phyloP scores from a whole-genome alignment of 2,329 filamentous ascomycete genomes.

The Penicillium sp. region DNA sequence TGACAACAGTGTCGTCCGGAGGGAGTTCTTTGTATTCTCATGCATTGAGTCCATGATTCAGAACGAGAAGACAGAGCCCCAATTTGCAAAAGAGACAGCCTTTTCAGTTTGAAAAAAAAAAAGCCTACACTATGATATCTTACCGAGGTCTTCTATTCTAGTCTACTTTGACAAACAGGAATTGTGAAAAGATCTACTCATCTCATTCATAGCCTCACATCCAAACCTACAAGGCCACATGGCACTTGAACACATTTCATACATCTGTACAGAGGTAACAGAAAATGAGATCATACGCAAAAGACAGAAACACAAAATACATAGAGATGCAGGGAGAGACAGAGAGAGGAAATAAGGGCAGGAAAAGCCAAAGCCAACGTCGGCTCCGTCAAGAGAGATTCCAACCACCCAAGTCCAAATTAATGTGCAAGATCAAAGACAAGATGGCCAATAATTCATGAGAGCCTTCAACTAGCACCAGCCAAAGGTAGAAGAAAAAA shows the following conservation, averaged over 20 bases:
- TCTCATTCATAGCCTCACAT: slow-evolving; percentile 19
- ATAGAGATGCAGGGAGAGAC: slow-evolving; percentile 2
- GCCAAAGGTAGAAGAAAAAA: slow-evolving; percentile 12
- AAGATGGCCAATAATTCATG: slow-evolving; percentile 20
- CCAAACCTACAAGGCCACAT: slow-evolving; percentile 7
- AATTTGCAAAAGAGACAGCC: too few relatives aligned
- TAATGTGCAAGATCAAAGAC: slow-evolving; percentile 17
- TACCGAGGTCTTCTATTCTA: too few relatives aligned
- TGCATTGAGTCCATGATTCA: too few relatives aligned
- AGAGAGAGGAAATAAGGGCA: slow-evolving; percentile 10
- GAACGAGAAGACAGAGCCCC: too few relatives aligned
- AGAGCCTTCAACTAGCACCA: slow-evolving; percentile 14
- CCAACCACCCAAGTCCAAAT: slow-evolving; percentile 22
- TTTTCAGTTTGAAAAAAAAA: too few relatives aligned
- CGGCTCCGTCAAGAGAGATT: slow-evolving; percentile 16
- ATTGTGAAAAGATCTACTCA: slow-evolving; percentile 14
- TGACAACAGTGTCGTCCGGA: too few relatives aligned
- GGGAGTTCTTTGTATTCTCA: too few relatives aligned
- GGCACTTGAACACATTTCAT: slow-evolving; percentile 8
- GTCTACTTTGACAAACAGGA: background rate
- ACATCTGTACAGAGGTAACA: slow-evolving; percentile 21
- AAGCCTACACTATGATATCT: too few relatives aligned
- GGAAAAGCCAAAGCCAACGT: slow-evolving; percentile 12
- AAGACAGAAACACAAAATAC: background rate
- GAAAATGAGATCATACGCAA: slow-evolving; percentile 1